Base-by-base conservation (phyloP, 202 grass and related monocot genomes). In the Schoenoplectus triqueter region DNA sequence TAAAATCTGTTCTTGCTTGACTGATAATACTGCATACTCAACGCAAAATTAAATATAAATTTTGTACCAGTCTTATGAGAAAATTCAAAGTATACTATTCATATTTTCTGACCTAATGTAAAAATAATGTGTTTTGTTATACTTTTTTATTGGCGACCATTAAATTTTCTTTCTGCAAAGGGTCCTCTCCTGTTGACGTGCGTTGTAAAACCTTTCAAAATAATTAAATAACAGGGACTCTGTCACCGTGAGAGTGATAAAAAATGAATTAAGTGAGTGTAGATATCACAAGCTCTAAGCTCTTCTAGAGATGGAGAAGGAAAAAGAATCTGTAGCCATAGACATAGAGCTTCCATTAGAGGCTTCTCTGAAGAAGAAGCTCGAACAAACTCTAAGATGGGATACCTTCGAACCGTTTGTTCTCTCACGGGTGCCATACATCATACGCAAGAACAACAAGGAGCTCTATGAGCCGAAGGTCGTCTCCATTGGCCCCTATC, bases 391-490 rank as follows among this genome's bases (percentile, higher is more conserved):
- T 19, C 72, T 14, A 39, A 22, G 10, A 75, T 54, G 72, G 72
- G 72, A 75, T 3, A 56, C 72, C 18, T 75, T 75, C 50, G 87
- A 93, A 78, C 89, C 86, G 22, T 87, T 91, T 18, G 82, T 82
- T 68, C 86, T 93, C 82, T 91, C 90, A 85, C 87, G 87, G 1
- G 65, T 93, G 10, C 82, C 91, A 0, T 82, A 83, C 2, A 54
- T 87, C 2, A 88, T 93, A 87, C 91, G 87, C 9, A 82, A 89
- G 40, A 87, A 89, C 51, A 91, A 91, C 82, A 64, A 85, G 1
- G 88, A 93, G 66, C 69, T 93, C n/a, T 93, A 85, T 62, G 91
- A 93, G 48, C 89, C 91, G 7, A 87, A 93, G 87, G 90, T 91
- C 87, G 14, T 93, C 2, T 93, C 89, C 10, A 52, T 93, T 19